phyloP scores from a whole-genome alignment of 1,284 basidiomycete genomes.

The Trametes hirsuta region DNA sequence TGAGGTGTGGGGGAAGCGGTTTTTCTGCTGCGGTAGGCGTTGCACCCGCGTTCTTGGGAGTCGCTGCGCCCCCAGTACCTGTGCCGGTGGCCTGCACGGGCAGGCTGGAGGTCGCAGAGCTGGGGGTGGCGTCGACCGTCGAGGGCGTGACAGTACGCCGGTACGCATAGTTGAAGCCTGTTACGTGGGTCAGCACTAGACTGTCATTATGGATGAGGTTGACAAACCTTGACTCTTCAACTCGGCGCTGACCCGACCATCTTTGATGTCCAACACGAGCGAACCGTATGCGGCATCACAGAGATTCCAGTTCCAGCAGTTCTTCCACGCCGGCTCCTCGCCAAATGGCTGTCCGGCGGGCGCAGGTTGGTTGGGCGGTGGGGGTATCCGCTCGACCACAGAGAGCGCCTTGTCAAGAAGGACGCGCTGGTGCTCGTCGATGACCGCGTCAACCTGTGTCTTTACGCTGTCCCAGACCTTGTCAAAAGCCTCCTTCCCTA shows the following conservation, averaged over 20 bases:
- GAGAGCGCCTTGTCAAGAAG: conserved; percentile 89
- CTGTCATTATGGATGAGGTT: neutral
- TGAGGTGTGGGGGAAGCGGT: conserved; percentile 31
- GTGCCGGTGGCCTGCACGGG: conserved; percentile 33
- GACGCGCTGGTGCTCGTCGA: conserved; percentile 90
- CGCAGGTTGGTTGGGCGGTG: conserved; percentile 59
- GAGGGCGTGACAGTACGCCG: conserved; percentile 68
- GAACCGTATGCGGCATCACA: conserved; percentile 94
- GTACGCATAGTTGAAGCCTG: conserved; percentile 96
- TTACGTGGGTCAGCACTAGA: neutral
- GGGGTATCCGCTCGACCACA: conserved; percentile 82
- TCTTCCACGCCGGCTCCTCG: conserved; percentile 94
- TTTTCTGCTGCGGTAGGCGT: conserved; percentile 30
- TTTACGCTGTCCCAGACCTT: conserved; percentile 96
- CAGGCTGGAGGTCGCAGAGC: conserved; percentile 41
- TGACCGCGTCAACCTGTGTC: conserved; percentile 87
- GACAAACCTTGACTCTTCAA: conserved; percentile 85
- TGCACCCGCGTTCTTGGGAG: conserved; percentile 37
- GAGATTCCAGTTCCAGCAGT: conserved; percentile 98
- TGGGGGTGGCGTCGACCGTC: conserved; percentile 45
- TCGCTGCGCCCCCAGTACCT: conserved; percentile 24
- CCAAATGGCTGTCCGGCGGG: conserved; percentile 53
- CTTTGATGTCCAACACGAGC: conserved; percentile 86
- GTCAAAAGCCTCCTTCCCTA: conserved; percentile 84
- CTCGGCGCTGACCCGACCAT: conserved; percentile 91